Evolutionary conservation across 2,329 filamentous ascomycete genomes (phyloP), one percentile per base, ranked within the genome.

Genomic region (Clarireedia paspali): DNA sequence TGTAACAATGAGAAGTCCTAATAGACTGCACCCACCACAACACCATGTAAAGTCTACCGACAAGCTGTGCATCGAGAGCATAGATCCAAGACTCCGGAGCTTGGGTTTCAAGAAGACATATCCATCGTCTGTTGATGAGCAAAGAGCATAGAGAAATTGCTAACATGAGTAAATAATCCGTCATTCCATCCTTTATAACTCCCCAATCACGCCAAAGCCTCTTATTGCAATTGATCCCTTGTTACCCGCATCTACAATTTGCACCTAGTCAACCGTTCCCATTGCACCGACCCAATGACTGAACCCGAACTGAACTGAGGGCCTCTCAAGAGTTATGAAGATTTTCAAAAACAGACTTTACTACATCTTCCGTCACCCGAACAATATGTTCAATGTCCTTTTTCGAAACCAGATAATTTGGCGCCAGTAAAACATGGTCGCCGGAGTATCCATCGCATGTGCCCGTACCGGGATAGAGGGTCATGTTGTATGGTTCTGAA

Each of bases 381-480:
- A 81, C 81, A 53, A 87, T 79, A 24, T 72, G 65, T 14, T 77
- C 74, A 42, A 86, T 71, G 46, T 84, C 76, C 12, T 73, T 73
- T 50, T 72, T 70, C 0, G 74, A 78, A 42, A 82, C 72, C 60
- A 77, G 82, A 68, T 81, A 87, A 4, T 82, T 74, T 17, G 84
- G 84, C 7, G 81, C 77, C 20, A 87, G 63, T 38, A 87, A 73
- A 46, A 86, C 71, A 68, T 85, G 81, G 63, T 87, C 84, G 2
- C 84, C 84, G 5, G 64, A 67, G n/a, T 68, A 65, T 9, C 82
- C 82, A 64, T 83, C 67, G 4, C 73, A 78, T 5, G 77, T 78
- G 5, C 84, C 83, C 6, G 73, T 73, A 5, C 80, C 80, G 12
- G 77, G 76, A 63, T 86, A 87, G n/a, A 86, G 64, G 3, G 77